Evolutionary conservation across 169 alveolate genomes (phyloP).

Genomic region (Perkinsus olseni): DNA sequence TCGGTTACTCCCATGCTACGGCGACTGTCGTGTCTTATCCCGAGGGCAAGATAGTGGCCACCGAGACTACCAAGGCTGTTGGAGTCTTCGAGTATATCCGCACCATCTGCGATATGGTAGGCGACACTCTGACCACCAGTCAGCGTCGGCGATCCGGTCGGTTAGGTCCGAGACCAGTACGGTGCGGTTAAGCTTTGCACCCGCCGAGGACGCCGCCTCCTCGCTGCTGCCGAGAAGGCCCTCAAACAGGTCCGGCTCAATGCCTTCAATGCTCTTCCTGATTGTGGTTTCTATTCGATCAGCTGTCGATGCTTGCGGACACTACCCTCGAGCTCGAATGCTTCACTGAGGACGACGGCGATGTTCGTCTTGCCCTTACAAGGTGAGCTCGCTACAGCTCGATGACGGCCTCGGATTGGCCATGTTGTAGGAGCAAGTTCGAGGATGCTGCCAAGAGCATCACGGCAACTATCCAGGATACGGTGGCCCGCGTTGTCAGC

Average conservation of each 20-base stretch:
- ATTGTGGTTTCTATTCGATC: not conserved
- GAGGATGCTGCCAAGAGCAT: not conserved
- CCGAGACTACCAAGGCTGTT: not conserved
- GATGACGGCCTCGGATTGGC: not conserved
- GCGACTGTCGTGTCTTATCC: not conserved
- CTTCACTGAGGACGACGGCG: not conserved
- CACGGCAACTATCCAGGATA: not conserved
- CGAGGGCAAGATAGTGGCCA: not conserved
- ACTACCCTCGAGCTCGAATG: not conserved
- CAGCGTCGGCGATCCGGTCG: not conserved
- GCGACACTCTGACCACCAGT: not conserved
- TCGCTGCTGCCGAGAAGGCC: not conserved
- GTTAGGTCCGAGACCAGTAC: not conserved
- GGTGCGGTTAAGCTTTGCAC: not conserved
- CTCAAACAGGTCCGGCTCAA: not conserved
- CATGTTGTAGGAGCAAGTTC: not conserved
- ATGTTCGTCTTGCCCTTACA: not conserved
- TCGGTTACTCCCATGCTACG: not conserved
- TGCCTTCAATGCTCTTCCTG: not conserved
- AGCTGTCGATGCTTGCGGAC: not conserved
- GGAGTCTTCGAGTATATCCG: not conserved
- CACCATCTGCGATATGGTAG: not conserved
- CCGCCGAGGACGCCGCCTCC: not conserved
- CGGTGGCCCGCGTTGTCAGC: not conserved
- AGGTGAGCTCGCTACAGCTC: not conserved